Evolutionary conservation across 768 basidiomycete genomes (phyloP).

Genomic region (Termitomyces sp.): DNA sequence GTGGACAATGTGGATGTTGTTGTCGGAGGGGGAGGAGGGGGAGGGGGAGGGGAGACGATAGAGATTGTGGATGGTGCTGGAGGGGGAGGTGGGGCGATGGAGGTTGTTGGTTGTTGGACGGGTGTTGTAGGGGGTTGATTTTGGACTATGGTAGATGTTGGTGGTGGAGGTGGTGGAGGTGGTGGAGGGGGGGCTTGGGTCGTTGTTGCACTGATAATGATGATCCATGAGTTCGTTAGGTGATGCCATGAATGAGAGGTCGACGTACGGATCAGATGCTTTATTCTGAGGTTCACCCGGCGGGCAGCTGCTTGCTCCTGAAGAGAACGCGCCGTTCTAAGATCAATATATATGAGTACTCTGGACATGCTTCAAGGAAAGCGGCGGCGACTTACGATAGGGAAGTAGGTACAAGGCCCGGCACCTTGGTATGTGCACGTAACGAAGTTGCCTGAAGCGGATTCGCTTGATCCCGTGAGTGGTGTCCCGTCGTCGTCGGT

Average conservation of each 20-base stretch:
- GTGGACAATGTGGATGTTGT: no score
- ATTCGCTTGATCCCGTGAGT: slow-evolving; percentile 1
- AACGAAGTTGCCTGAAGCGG: slow-evolving; percentile 1
- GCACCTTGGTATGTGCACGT: slow-evolving; percentile 9
- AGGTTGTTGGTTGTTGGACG: background rate
- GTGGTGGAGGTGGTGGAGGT: background rate
- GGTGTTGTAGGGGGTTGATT: background rate
- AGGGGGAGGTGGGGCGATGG: background rate
- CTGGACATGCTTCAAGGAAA: background rate
- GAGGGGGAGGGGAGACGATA: background rate
- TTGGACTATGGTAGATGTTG: background rate
- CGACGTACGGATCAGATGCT: no score
- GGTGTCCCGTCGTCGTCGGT: slow-evolving; percentile 6
- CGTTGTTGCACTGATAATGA: background rate
- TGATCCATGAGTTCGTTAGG: background rate
- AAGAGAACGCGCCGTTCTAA: slow-evolving; percentile 11
- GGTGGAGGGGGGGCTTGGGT: background rate
- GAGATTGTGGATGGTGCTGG: background rate
- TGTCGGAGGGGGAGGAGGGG: no score
- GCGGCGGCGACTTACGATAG: background rate
- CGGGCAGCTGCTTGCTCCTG: slow-evolving; percentile 5
- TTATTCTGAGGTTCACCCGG: slow-evolving; percentile 4
- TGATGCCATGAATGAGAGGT: background rate
- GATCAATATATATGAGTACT: background rate
- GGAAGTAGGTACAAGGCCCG: slow-evolving; percentile 7